These are phyloP conservation scores for Calonectria crousiana DNA, from an alignment of 2,329 filamentous ascomycete genomes.

Conservation along the genomic window DNA sequence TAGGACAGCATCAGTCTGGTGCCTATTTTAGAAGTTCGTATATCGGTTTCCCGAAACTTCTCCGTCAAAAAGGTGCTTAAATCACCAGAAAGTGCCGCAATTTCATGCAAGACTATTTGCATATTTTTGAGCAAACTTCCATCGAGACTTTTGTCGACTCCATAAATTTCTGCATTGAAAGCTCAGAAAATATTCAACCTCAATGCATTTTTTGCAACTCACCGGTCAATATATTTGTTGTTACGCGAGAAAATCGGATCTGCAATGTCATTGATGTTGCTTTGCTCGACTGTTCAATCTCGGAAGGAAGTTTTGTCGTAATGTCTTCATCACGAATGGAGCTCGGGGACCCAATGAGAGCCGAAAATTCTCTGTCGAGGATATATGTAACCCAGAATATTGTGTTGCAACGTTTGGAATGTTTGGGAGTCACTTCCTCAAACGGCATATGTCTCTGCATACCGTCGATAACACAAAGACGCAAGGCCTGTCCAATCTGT, in stretches of 20 bases:
- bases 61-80: not conserved
- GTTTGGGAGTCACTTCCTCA: not conserved
- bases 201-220: not conserved
- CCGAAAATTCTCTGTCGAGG: slow-evolving; percentile 18
- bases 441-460: slow-evolving; percentile 25
- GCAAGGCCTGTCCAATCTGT: slow-evolving; percentile 20
- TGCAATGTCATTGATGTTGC: slow-evolving; percentile 1
- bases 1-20: slow-evolving; percentile 8
- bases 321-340: slow-evolving; percentile 24
- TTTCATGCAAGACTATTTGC: not conserved
- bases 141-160: slow-evolving; percentile 13
- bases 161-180: not conserved
- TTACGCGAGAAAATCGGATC: slow-evolving; percentile 5
- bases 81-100: not conserved
- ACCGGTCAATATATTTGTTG: not conserved
- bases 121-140: slow-evolving; percentile 17
- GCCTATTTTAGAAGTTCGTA: slow-evolving; percentile 3
- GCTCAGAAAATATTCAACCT: too few relatives aligned
- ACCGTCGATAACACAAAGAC: slow-evolving; percentile 16
- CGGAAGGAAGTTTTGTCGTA: slow-evolving; percentile 18
- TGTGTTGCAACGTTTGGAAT: slow-evolving; percentile 16
- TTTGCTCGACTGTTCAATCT: not conserved
- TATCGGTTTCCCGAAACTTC: not conserved
- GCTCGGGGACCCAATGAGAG: slow-evolving; percentile 18
- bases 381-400: slow-evolving; percentile 24